Evolutionary conservation across 805 yeast species (phyloP).

Genomic region (Saturnispora kantuleensis): DNA sequence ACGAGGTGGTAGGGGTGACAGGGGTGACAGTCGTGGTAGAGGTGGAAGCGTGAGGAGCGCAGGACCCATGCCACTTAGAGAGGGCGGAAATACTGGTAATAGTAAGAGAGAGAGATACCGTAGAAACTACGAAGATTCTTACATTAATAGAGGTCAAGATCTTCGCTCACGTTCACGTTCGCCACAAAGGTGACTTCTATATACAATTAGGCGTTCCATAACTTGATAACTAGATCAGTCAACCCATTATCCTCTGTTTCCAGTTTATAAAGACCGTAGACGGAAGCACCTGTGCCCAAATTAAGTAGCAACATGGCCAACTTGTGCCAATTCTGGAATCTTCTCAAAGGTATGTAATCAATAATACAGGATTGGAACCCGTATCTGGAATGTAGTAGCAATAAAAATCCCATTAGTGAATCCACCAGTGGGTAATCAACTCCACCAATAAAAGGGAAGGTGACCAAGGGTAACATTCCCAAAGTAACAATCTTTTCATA

Average conservation of each 20-base stretch:
- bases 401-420: slow-evolving; percentile 52
- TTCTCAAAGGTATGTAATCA: slow-evolving; percentile 85
- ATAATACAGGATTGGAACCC: slow-evolving; percentile 88
- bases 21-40: neutral
- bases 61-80: neutral
- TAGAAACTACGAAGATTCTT: neutral
- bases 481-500: slow-evolving; percentile 66
- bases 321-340: slow-evolving; percentile 68
- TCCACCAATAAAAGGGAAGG: slow-evolving; percentile 71
- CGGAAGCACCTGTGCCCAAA: slow-evolving; percentile 59
- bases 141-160: neutral
- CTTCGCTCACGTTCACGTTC: neutral
- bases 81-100: neutral
- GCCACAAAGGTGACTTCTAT: neutral
- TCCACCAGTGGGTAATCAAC: slow-evolving; percentile 63
- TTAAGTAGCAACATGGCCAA: slow-evolving; percentile 59
- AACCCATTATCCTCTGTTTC: slow-evolving; percentile 78
- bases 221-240: slow-evolving; percentile 46
- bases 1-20: neutral
- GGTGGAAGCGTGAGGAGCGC: neutral
- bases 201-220: slow-evolving; percentile 44
- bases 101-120: neutral
- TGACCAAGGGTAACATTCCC: slow-evolving; percentile 65
- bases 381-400: slow-evolving; percentile 70
- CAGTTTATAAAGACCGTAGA: slow-evolving; percentile 73